Evolutionary conservation across 768 basidiomycete genomes (phyloP).

Genomic region (Suillus weaverae): DNA sequence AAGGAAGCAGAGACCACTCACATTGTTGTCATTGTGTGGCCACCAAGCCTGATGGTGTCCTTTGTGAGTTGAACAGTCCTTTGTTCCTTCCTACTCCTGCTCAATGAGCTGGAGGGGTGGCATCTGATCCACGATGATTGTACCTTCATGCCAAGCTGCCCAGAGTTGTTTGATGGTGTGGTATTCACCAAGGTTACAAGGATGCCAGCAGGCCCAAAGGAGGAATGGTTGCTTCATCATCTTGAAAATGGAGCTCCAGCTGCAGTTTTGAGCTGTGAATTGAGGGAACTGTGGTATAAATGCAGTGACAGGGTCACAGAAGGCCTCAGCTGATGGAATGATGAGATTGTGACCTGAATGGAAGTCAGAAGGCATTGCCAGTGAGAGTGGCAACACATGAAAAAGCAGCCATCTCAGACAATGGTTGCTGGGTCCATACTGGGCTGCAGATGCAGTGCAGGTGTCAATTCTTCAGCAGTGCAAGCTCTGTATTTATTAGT

Average conservation of each 20-base stretch:
- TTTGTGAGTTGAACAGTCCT: neutral
- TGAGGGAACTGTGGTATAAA: neutral
- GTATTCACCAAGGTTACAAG: neutral
- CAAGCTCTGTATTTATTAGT: too few relatives aligned
- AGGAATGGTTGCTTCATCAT: neutral
- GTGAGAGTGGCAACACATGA: too few relatives aligned
- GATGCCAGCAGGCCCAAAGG: neutral
- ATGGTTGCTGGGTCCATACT: too few relatives aligned
- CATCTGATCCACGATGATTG: neutral
- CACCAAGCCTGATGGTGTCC: neutral
- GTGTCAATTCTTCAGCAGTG: too few relatives aligned
- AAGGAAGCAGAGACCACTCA: neutral
- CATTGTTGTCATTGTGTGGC: neutral
- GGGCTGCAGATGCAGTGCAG: too few relatives aligned
- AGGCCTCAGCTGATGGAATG: neutral
- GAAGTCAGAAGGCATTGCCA: too few relatives aligned
- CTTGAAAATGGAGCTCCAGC: neutral
- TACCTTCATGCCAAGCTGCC: neutral
- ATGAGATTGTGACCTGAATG: neutral
- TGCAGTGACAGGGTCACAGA: neutral
- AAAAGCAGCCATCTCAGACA: too few relatives aligned
- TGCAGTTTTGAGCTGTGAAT: neutral
- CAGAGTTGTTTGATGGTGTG: neutral
- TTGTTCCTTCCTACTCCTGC: neutral
- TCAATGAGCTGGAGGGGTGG: neutral